Evolutionary conservation across 1,284 basidiomycete genomes (phyloP), one percentile per base, ranked within the genome.

Genomic region (Cronartium quercuum): DNA sequence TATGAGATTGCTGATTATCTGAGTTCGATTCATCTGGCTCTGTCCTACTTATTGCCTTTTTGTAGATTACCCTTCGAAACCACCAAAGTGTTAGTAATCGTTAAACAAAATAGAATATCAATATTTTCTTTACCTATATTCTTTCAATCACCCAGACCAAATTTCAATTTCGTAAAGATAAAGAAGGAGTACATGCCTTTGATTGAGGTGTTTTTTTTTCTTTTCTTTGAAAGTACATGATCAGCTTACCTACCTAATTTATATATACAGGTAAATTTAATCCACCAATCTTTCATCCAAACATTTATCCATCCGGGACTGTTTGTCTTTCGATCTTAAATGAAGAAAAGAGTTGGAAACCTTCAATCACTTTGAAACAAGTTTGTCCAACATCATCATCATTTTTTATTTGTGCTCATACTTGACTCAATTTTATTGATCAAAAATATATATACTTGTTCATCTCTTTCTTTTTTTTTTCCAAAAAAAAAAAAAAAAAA

Each of bases 271-370:
- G 93, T 85, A 98, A 98, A 87, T 98, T 98, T 84, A 86, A 89
- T 0, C 95, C 96, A 1, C 91, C 95, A 37, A 85, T 98, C 66
- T 98, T 97, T 84, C 95, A 98, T 82, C 95, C 95, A 37, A 99
- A 99, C 82, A 94, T 98, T 68, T 99, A 97, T 82, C 96, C 96
- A 0, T 97, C 94, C 18, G 96, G 96, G 35, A 99, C 96, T 24
- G 94, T 98, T 66, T 99, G 96, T 82, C 86, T 98, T 29, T 97
- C 94, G 15, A 99, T 99, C 81, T 84, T 99, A 51, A 95, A 98
- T 81, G 96, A 99, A 82, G 96, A 99, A 83, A 98, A 98, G 83
- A 90, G 89, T 5, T 99, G 96, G 96, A 98, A 98, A 82, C 94
- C 96, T 10, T 91, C 94, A 1, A 98, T 99, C 80, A 98, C 94